Base-by-base conservation (phyloP, 2,329 filamentous ascomycete species). In the Rhynchosporium agropyri region DNA sequence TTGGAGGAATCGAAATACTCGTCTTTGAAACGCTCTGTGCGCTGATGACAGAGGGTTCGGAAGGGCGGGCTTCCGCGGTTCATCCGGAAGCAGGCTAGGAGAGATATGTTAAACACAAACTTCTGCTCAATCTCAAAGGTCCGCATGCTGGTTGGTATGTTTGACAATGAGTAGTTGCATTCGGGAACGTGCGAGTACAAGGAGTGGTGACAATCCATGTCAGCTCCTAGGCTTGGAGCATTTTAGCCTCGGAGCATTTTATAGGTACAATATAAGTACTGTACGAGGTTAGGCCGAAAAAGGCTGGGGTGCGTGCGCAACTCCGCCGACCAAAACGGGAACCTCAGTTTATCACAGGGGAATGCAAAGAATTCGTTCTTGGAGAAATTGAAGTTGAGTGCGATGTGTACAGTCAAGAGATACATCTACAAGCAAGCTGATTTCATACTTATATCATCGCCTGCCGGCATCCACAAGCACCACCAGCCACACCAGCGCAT, bases 1-100 rank as follows among this genome's bases (percentile, higher is more conserved):
- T 53, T 53, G 33, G 49, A 26, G n/a, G 49, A 53, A 53, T 53
- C 49, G 49, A 53, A 53, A 12, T 53, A 53, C 33, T 53, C 26
- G 49, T 53, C 49, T 31, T 38, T 12, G 10, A 53, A 53, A 28
- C 49, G 28, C 49, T 53, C 26, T 13, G 26, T 53, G 49, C 10
- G 49, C 49, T 53, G n/a, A 53, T 53, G 49, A 31, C 29, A 31
- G 29, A 53, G 49, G 33, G 29, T 15, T 31, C 10, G 49, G 49
- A 53, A 53, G 12, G 33, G 49, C 7, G n/a, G 49, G 28, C 33
- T 53, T 10, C 49, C 49, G 20, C 33, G 9, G 28, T 53, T 53
- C 33, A 13, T 53, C n/a, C 49, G 33, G 20, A 53, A 53, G 49
- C 49, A n/a, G 9, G 48, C 29, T 5, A 50, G 48, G 20, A 50